phyloP scores from a whole-genome alignment of 192 early-diverging fungal genomes.

The Linnemannia hyalina region DNA sequence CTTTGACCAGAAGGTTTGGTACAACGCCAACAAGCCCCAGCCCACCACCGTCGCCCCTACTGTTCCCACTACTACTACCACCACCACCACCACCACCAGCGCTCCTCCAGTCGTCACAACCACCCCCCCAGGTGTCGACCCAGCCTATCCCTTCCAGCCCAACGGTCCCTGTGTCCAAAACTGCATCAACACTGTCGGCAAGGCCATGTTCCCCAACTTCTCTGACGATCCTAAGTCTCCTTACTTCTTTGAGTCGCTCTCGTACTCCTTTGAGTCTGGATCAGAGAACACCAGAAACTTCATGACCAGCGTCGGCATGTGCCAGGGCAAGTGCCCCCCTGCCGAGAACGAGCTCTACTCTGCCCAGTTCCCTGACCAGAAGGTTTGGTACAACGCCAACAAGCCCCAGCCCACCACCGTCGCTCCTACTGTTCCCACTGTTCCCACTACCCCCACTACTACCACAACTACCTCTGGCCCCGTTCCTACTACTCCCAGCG shows the following conservation, averaged over 20 bases:
- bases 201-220: slow-evolving; percentile 31
- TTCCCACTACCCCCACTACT: slow-evolving; percentile 1
- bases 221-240: slow-evolving; percentile 45
- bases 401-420: slow-evolving; percentile 16
- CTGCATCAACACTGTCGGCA: slow-evolving; percentile 27
- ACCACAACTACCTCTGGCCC: neutral
- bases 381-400: slow-evolving; percentile 23
- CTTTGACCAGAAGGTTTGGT: slow-evolving; percentile 10
- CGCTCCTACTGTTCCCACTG: neutral
- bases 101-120: neutral
- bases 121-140: neutral
- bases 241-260: slow-evolving; percentile 29
- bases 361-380: slow-evolving; percentile 6
- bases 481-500: neutral
- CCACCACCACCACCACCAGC: neutral
- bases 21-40: slow-evolving; percentile 16
- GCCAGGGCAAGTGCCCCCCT: slow-evolving; percentile 14
- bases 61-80: neutral
- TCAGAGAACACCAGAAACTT: slow-evolving; percentile 18
- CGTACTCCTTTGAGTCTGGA: slow-evolving; percentile 26
- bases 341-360: slow-evolving; percentile 21
- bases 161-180: slow-evolving; percentile 27
- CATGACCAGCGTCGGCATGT: slow-evolving; percentile 30
- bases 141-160: slow-evolving; percentile 35
- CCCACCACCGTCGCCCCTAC: slow-evolving; percentile 7